These are phyloP conservation scores for Eimeria falciformis DNA, from an alignment of 169 alveolate genomes.

Conservation along the genomic window DNA sequence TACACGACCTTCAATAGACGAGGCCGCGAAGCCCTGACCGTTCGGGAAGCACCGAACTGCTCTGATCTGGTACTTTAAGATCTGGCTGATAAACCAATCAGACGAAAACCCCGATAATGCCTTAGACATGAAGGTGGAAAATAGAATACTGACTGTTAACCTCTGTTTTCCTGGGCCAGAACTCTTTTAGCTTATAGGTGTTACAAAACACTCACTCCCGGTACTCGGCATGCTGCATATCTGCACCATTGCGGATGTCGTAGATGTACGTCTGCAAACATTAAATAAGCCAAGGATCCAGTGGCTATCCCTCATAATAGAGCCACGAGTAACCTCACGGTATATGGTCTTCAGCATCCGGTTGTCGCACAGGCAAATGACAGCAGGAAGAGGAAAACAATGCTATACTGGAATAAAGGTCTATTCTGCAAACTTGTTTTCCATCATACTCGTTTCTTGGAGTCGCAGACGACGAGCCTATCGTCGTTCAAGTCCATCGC, in stretches of 20 bases:
- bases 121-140: not conserved
- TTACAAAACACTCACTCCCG: constrained; percentile 72
- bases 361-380: no score
- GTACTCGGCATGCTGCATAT: constrained; percentile 35
- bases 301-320: no score
- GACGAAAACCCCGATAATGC: not conserved
- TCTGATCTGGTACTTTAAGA: constrained; percentile 90
- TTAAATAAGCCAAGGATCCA: not conserved
- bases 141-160: not conserved
- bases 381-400: not conserved
- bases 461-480: constrained; percentile 69
- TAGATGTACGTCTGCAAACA: constrained; percentile 74
- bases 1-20: constrained; percentile 96
- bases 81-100: constrained; percentile 66
- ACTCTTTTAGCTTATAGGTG: not conserved
- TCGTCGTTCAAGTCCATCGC: constrained; percentile 76
- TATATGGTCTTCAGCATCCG: not conserved
- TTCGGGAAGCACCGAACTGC: constrained; percentile 92
- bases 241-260: constrained; percentile 76
- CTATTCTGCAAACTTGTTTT: not conserved
- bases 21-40: constrained; percentile 92
- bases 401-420: not conserved
- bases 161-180: no score
- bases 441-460: constrained; percentile 73
- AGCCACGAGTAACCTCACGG: not conserved